Conservation (phyloP, 1,139 yeast species). For the Geotrichum cucujoidarum region DNA sequence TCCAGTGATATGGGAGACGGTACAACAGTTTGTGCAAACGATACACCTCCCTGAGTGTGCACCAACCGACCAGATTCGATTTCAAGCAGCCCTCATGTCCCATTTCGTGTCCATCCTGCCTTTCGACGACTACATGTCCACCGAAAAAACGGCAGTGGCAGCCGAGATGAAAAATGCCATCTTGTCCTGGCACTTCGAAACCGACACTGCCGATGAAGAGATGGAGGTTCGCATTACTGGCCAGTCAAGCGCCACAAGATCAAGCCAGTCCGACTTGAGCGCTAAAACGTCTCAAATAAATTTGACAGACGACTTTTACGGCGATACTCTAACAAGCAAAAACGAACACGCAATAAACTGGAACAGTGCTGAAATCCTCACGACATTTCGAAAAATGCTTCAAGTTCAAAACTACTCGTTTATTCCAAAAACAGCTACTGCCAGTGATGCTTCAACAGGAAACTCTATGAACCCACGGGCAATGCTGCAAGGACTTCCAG, state of each 20-base stretch:
- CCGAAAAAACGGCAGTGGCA: constrained; percentile 20
- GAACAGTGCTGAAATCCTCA: not conserved
- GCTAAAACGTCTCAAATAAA: not conserved
- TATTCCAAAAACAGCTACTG: no score
- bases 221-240: constrained; percentile 31
- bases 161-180: constrained; percentile 33
- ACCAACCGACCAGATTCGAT: not conserved
- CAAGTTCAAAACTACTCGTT: no score
- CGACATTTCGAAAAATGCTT: not conserved
- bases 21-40: constrained; percentile 7
- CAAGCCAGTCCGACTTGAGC: not conserved
- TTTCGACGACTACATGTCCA: constrained; percentile 9
- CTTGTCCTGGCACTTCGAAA: constrained; percentile 35
- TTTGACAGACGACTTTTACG: constrained; percentile 1
- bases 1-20: constrained; percentile 18
- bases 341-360: not conserved
- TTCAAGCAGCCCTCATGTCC: constrained; percentile 17
- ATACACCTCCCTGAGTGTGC: not conserved
- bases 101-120: constrained; percentile 9
- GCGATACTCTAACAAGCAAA: not conserved
- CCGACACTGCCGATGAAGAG: constrained; percentile 36
- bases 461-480: no score
- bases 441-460: no score
- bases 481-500: not conserved
- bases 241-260: not conserved